Conservation (phyloP, 2,329 filamentous ascomycete genomes). For the Fusarium sp. region DNA sequence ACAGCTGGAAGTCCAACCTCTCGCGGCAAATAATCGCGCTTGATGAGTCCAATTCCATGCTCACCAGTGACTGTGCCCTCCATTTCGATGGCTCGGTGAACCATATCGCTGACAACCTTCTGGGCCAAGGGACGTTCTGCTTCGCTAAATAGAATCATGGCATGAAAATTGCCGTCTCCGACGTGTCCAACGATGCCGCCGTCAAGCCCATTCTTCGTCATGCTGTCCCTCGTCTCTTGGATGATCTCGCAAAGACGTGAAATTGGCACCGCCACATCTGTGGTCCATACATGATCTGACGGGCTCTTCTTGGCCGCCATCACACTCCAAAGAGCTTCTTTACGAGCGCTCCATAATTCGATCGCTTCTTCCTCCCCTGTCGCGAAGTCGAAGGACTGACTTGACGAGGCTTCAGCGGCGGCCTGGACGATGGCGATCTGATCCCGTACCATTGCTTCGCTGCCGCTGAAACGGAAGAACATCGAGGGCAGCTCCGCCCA, state of each 20-base stretch:
- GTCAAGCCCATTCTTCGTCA: constrained; percentile 57
- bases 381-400: constrained; percentile 82
- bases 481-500: constrained; percentile 82
- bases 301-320: constrained; percentile 71
- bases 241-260: constrained; percentile 79
- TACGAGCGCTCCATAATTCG: constrained; percentile 85
- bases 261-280: constrained; percentile 87
- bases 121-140: constrained; percentile 74
- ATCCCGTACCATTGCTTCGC: constrained; percentile 77
- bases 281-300: constrained; percentile 82
- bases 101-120: constrained; percentile 82
- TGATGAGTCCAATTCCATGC: constrained; percentile 85
- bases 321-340: constrained; percentile 85
- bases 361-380: constrained; percentile 74
- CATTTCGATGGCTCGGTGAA: constrained; percentile 84
- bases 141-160: constrained; percentile 71
- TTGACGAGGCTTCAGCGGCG: constrained; percentile 68
- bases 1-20: constrained; percentile 80
- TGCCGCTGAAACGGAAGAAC: constrained; percentile 88
- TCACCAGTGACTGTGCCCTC: constrained; percentile 90
- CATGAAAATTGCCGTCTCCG: constrained; percentile 83
- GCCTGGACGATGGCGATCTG: constrained; percentile 76
- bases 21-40: constrained; percentile 83
- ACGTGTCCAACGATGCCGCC: constrained; percentile 75
- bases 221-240: constrained; percentile 71